phyloP scores from a whole-genome alignment of 192 early-diverging fungal species.

The Polychytrium aggregatum region DNA sequence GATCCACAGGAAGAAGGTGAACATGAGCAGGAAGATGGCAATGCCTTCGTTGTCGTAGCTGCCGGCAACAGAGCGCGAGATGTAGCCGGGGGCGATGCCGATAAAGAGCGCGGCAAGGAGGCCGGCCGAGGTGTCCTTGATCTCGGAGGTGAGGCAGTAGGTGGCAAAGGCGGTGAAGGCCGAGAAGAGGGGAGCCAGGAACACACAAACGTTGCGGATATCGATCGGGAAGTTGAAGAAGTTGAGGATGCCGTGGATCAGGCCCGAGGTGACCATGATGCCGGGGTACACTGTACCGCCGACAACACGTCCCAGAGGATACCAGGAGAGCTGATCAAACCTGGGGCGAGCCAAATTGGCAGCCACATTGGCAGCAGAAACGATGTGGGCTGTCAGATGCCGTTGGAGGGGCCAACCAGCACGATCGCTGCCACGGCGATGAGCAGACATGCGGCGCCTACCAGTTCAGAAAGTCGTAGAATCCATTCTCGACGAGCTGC shows the following conservation, averaged over 20 bases:
- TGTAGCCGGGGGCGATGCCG: conserved; percentile 97
- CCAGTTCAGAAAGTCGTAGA: conserved; percentile 99
- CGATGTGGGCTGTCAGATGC: no score
- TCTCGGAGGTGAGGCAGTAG: conserved; percentile 84
- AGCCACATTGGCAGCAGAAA: no score
- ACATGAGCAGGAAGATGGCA: conserved; percentile 96
- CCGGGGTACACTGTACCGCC: conserved; percentile 99
- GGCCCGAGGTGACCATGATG: conserved; percentile 94
- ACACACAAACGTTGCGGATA: conserved; percentile 97
- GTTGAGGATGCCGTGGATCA: conserved; percentile 91
- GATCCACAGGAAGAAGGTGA: conserved; percentile 98
- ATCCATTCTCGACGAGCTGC: conserved; percentile 82
- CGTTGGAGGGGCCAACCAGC: no score
- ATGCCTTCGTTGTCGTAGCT: conserved; percentile 99
- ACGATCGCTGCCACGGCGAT: no score
- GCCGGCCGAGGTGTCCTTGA: conserved; percentile 85
- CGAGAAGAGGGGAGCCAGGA: conserved; percentile 94
- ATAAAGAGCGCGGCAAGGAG: conserved; percentile 96
- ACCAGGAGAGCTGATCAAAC: conserved; percentile 98
- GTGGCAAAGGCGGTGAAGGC: conserved; percentile 91
- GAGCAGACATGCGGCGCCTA: neutral
- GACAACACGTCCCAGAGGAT: conserved; percentile 95
- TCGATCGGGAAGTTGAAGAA: conserved; percentile 91
- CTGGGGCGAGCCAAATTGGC: neutral
- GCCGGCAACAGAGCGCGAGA: conserved; percentile 99